Conservation (phyloP, 1,284 basidiomycete genomes). For the Golubevia pallescens region DNA sequence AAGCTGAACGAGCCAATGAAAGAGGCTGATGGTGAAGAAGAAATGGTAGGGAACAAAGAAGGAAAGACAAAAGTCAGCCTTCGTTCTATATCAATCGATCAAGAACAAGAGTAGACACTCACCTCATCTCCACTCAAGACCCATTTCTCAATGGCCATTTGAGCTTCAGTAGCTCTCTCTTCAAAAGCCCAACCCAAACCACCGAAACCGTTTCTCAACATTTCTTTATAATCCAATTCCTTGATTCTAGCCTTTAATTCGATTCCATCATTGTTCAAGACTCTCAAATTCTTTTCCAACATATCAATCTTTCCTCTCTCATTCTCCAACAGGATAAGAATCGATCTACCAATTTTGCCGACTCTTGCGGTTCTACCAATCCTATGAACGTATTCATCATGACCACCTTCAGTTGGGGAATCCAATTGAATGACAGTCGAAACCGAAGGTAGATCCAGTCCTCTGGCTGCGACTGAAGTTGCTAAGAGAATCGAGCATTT, state of each 20-base stretch:
- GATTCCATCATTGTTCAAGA: slow-evolving; percentile 8
- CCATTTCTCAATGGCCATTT: slow-evolving; percentile 60
- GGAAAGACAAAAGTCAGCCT: background rate
- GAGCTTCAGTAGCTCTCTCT: slow-evolving; percentile 56
- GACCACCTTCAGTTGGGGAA: slow-evolving; percentile 57
- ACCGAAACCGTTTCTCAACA: slow-evolving; percentile 34
- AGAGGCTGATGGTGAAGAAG: slow-evolving; percentile 13
- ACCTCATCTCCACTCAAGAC: slow-evolving; percentile 34
- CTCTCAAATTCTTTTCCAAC: slow-evolving; percentile 20
- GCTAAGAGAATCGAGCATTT: slow-evolving; percentile 45
- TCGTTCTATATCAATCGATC: background rate
- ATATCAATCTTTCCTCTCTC: slow-evolving; percentile 24
- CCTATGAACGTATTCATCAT: slow-evolving; percentile 61
- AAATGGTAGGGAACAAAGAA: background rate
- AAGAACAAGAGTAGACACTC: background rate
- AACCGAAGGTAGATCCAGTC: slow-evolving; percentile 55
- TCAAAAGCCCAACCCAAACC: slow-evolving; percentile 47
- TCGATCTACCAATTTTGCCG: slow-evolving; percentile 42
- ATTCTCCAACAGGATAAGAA: slow-evolving; percentile 53
- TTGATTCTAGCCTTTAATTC: background rate
- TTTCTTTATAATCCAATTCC: background rate
- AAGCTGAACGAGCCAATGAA: slow-evolving; percentile 45
- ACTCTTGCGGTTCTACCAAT: slow-evolving; percentile 60
- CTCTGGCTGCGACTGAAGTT: slow-evolving; percentile 58
- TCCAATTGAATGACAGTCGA: slow-evolving; percentile 59